A percentile compares a stretch with the other conserved stretches of the same genome.
Conservation (phyloP, 768 basidiomycete genomes). For the Lenzites betulinus region DNA sequence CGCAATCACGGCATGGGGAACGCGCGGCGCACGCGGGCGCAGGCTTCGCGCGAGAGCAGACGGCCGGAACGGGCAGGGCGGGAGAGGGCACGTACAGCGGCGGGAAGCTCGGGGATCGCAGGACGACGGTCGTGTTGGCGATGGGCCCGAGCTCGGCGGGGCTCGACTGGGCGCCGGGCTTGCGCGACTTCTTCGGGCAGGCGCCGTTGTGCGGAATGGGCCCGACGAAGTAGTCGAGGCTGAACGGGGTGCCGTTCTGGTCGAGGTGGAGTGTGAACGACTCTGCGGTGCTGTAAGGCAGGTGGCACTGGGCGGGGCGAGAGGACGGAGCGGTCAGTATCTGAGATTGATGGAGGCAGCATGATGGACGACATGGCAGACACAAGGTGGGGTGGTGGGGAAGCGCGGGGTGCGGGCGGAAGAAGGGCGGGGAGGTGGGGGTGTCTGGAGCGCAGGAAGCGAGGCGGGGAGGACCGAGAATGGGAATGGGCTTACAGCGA, state of each 20-base stretch:
- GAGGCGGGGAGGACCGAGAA: constrained; percentile 1
- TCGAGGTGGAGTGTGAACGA: constrained; percentile 57
- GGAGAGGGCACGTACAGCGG: constrained; percentile 50
- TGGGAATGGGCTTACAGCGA: constrained; percentile 46
- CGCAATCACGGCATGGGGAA: neutral
- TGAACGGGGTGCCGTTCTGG: constrained; percentile 50
- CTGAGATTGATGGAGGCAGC: neutral
- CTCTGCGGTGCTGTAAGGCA: constrained; percentile 55
- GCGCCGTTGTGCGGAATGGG: constrained; percentile 69
- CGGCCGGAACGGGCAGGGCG: neutral
- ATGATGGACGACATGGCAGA: neutral
- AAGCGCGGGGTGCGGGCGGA: neutral
- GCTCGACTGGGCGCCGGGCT: constrained; percentile 11
- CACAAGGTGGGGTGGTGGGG: neutral
- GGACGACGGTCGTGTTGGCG: constrained; percentile 54
- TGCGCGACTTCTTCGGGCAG: constrained; percentile 43
- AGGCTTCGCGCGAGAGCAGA: neutral
- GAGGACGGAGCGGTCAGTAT: constrained; percentile 2
- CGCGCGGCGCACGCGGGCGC: neutral
- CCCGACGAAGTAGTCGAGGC: constrained; percentile 71
- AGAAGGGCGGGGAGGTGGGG: neutral
- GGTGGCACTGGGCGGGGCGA: constrained; percentile 58
- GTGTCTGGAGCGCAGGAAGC: constrained; percentile 2
- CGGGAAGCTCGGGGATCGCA: constrained; percentile 50
- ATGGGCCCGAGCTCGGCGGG: constrained; percentile 33